phyloP scores from a whole-genome alignment of 768 basidiomycete species.

The Peribolospora kevripleyi region DNA sequence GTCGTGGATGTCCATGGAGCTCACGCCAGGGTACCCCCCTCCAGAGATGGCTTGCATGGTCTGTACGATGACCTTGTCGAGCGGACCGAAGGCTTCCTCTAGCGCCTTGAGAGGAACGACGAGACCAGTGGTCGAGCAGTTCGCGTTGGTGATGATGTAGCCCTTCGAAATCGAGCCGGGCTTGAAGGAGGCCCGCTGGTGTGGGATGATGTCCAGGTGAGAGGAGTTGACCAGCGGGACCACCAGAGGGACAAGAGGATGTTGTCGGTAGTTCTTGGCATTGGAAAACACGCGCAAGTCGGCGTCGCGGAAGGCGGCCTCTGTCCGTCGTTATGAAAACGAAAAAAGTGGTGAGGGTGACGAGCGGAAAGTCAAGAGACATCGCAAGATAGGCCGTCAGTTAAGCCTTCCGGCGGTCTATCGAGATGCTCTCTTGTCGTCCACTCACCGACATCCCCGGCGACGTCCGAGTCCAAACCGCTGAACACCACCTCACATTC shows the following conservation, averaged over 20 bases:
- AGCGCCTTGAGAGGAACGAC: slow-evolving; percentile 78
- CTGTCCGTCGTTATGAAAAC: slow-evolving; percentile 22
- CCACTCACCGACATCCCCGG: slow-evolving; percentile 69
- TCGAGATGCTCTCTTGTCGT: too few relatives aligned
- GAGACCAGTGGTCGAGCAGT: slow-evolving; percentile 84
- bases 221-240: slow-evolving; percentile 83
- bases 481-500: slow-evolving; percentile 78
- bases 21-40: slow-evolving; percentile 86
- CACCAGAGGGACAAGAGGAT: slow-evolving; percentile 77
- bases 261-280: slow-evolving; percentile 82
- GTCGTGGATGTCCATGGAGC: slow-evolving; percentile 73
- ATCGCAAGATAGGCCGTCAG: too few relatives aligned
- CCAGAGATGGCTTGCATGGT: slow-evolving; percentile 97
- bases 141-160: slow-evolving; percentile 95
- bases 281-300: slow-evolving; percentile 89
- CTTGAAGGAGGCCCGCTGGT: slow-evolving; percentile 38
- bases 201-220: slow-evolving; percentile 59
- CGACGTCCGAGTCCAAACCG: slow-evolving; percentile 83
- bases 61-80: slow-evolving; percentile 71
- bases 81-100: slow-evolving; percentile 75
- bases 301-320: slow-evolving; percentile 59
- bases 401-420: too few relatives aligned
- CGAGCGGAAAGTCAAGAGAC: too few relatives aligned
- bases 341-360: neutral
- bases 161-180: slow-evolving; percentile 42